A percentile compares a stretch with the other conserved stretches of the same genome.
Evolutionary conservation across 345 rosid species (phyloP).

Genomic region (Syzygium grande): DNA sequence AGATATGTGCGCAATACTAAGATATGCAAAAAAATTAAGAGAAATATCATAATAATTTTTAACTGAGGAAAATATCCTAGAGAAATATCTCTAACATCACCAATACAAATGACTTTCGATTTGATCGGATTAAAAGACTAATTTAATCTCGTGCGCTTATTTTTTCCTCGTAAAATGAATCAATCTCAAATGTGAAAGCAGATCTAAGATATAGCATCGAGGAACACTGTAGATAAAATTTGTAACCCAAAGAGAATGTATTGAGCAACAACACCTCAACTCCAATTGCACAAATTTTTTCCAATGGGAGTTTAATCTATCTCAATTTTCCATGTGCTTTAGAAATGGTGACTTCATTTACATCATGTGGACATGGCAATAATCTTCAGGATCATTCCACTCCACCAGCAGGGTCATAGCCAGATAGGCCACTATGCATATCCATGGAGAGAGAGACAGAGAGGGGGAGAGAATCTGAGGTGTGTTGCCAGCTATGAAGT

Average conservation of each 20-base stretch:
- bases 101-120: not conserved
- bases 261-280: not conserved
- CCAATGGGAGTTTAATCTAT: not conserved
- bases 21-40: not conserved
- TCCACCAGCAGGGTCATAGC: not conserved
- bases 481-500: conserved; percentile 78
- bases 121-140: fast-evolving
- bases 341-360: not conserved
- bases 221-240: not conserved
- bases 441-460: not conserved
- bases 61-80: not conserved
- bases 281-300: not conserved
- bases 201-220: not conserved
- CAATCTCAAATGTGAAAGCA: not conserved
- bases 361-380: not conserved
- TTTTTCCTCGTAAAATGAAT: fast-evolving
- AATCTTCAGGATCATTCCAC: not conserved
- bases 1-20: not conserved
- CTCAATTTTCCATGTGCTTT: not conserved
- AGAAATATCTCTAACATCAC: fast-evolving
- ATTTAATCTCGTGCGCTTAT: not conserved
- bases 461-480: conserved; percentile 29
- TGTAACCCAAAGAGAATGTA: not conserved
- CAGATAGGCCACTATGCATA: not conserved
- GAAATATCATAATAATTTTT: not conserved